Percentiles rank a stretch among this genome's conserved stretches.
Evolutionary conservation across 257 asterid species (phyloP).

Genomic region (Orobanche coerulescens): DNA sequence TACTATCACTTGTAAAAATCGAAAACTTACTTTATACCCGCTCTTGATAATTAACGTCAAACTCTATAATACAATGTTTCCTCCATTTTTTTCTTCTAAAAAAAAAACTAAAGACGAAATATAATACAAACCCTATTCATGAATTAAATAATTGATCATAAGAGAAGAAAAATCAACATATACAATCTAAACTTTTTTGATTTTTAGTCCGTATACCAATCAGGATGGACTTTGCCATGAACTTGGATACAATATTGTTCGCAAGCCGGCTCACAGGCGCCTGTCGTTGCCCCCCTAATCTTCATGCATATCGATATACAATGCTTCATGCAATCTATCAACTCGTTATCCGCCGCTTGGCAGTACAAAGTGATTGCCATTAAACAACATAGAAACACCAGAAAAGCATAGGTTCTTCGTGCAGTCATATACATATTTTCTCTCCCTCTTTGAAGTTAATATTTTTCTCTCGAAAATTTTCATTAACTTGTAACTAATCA

Average conservation of each 20-base stretch:
- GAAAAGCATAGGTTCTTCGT: background rate
- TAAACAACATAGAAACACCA: conserved; percentile 11
- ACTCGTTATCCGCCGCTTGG: background rate
- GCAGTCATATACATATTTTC: background rate
- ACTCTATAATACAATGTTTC: too few relatives aligned
- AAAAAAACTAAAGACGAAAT: background rate
- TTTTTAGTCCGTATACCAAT: background rate
- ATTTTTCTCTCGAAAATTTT: background rate
- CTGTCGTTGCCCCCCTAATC: conserved; percentile 8
- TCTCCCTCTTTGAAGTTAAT: background rate
- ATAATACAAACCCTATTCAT: too few relatives aligned
- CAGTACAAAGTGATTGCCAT: conserved; percentile 12
- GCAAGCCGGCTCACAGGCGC: conserved; percentile 22
- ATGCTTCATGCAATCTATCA: background rate
- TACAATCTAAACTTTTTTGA: background rate
- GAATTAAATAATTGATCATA: background rate
- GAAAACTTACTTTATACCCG: too few relatives aligned
- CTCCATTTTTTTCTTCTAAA: too few relatives aligned
- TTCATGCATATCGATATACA: conserved; percentile 24
- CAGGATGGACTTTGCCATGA: conserved; percentile 17
- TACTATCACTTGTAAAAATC: too few relatives aligned
- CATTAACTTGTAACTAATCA: background rate
- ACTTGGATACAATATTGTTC: conserved; percentile 23
- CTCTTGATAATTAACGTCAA: too few relatives aligned
- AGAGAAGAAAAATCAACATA: background rate